phyloP scores from a whole-genome alignment of 306 rosid genomes.

The Lagenaria siceraria region DNA sequence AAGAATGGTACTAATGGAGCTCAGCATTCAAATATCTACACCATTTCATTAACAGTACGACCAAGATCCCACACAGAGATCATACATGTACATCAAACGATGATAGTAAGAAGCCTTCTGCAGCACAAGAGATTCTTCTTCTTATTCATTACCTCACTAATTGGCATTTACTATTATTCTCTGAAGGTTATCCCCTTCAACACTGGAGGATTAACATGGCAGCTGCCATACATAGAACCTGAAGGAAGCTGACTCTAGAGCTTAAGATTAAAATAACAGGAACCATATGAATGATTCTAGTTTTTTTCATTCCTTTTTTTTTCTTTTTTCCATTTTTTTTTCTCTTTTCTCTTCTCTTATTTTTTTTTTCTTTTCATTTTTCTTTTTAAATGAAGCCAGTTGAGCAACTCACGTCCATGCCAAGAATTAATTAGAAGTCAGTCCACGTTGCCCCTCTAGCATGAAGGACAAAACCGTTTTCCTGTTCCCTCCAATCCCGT shows the following conservation, averaged over 20 bases:
- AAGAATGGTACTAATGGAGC: neutral
- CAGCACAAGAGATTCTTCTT: neutral
- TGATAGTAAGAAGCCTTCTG: neutral
- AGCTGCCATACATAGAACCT: neutral
- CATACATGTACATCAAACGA: neutral
- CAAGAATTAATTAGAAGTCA: neutral
- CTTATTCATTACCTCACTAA: neutral
- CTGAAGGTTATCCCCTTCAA: neutral
- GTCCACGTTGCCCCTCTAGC: neutral
- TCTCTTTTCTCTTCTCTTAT: no score
- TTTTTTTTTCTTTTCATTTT: neutral
- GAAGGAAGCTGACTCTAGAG: neutral
- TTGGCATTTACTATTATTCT: neutral
- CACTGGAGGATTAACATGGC: neutral
- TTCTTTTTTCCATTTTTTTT: neutral
- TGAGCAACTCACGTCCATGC: neutral
- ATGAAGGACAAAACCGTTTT: conserved; percentile 30
- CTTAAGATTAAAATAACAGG: neutral
- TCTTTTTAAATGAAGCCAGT: neutral
- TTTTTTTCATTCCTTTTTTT: neutral
- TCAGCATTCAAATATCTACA: neutral
- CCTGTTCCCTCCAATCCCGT: conserved; percentile 17
- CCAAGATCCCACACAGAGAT: neutral
- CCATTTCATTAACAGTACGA: neutral
- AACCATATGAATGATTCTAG: neutral